Base-by-base conservation (phyloP, 2,329 filamentous ascomycete species). In the Sarocladium oryzae region DNA sequence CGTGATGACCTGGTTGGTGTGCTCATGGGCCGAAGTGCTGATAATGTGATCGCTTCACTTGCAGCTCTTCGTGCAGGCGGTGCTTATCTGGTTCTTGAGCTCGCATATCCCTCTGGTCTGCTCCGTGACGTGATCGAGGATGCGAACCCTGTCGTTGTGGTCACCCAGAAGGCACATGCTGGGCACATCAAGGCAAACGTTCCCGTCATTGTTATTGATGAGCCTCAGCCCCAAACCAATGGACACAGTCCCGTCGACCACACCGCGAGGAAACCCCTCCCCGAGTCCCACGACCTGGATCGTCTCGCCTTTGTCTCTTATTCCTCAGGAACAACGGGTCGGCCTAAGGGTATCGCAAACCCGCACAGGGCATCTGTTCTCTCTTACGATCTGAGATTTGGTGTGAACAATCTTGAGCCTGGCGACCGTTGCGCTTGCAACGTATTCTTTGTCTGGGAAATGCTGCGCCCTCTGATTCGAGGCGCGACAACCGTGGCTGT, bases 381-480 rank as follows among this genome's bases (percentile, higher is more conserved):
- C 24, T 91, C 87, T 6, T 91, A 91, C 62, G 74, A 88, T 58
- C 66, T 89, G 56, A 74, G 88, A 64, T 91, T 91, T 60, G 73
- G 70, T 9, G 66, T 91, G 46, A 85, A 82, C 56, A 84, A 91
- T 63, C 71, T 89, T 2, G 68, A 76, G 16, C 84, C 83, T 0
- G 86, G 86, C 15, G 88, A 90, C 58, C 79, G 88, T 6, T 86
- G 91, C 10, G 88, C 88, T n/a, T 91, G 87, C 69, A 92, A 91
- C 71, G 88, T 91, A 53, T 92, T 91, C 66, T 92, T 92, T 63
- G 77, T 91, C 43, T 92, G 88, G 88, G 88, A 92, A 64, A 90
- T 91, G 52, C 66, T 92, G 51, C 84, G 88, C 4, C 88, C 88
- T 8, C 72, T 92, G 40, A 64, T 92, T 51, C 79, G 87, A 51